Conservation (phyloP, 495 filamentous ascomycete species). For the Hypoxylon subgilvum region DNA sequence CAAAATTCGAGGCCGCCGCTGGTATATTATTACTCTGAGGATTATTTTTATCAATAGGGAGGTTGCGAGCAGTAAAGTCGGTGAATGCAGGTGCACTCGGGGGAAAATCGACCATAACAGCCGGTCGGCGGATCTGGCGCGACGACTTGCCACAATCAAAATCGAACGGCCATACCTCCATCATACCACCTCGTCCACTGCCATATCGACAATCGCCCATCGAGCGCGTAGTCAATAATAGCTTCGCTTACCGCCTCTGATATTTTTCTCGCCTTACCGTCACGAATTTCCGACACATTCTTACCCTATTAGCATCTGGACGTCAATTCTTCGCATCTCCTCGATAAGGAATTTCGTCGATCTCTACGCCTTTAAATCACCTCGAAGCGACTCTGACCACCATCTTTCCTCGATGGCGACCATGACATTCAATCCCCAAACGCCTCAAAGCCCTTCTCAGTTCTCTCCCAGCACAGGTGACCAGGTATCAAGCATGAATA, state of each 20-base stretch:
- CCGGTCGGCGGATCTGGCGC: conserved; percentile 50
- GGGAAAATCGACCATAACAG: conserved; percentile 37
- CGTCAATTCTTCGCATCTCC: conserved; percentile 11
- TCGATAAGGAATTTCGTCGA: conserved; percentile 4
- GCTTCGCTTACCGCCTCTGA: conserved; percentile 10
- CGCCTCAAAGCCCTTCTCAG: conserved; percentile 65
- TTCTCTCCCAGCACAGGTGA: conserved; percentile 55
- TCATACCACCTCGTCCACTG: conserved; percentile 34
- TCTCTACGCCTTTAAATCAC: conserved; percentile 17
- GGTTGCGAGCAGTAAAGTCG: conserved; percentile 20
- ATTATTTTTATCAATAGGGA: conserved; percentile 18
- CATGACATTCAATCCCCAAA: conserved; percentile 64
- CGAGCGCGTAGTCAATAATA: conserved; percentile 35
- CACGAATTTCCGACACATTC: conserved; percentile 14
- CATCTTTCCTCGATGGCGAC: conserved; percentile 44
- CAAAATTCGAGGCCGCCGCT: conserved; percentile 14
- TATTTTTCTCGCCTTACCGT: conserved; percentile 11
- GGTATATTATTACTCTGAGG: conserved; percentile 2
- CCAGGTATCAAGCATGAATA: conserved; percentile 51
- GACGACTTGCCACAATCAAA: conserved; percentile 48
- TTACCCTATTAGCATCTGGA: conserved; percentile 15
- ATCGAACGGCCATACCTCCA: conserved; percentile 23
- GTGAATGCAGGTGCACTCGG: conserved; percentile 41
- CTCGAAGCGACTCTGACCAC: conserved; percentile 12
- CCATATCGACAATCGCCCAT: conserved; percentile 28